These are phyloP conservation scores for Aspergillus vadensis DNA, from an alignment of 2,329 filamentous ascomycete species.

Conservation along the genomic window DNA sequence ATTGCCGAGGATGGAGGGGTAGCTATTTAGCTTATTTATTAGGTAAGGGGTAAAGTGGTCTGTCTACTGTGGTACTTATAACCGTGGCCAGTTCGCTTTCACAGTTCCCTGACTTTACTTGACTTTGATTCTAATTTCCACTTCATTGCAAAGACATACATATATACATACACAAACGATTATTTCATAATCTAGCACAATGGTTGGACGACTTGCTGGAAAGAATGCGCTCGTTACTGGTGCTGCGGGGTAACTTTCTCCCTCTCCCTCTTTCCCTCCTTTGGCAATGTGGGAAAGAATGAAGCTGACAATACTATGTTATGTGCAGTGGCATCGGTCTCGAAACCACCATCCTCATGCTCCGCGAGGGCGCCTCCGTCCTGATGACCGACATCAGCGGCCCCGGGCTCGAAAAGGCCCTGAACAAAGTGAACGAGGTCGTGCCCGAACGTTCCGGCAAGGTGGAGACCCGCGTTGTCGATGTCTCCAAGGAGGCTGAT, in stretches of 20 bases:
- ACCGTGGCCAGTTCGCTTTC: too few relatives aligned
- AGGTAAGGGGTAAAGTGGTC: too few relatives aligned
- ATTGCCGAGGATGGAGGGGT: too few relatives aligned
- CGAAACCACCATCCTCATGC: slow-evolving; percentile 87
- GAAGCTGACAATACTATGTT: background rate
- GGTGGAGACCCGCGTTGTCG: slow-evolving; percentile 45
- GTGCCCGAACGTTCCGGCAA: slow-evolving; percentile 52
- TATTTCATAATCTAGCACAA: slow-evolving; percentile 3
- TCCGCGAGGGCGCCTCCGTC: slow-evolving; percentile 81
- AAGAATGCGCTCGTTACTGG: slow-evolving; percentile 27
- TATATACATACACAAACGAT: background rate
- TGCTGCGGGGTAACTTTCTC: slow-evolving; percentile 20
- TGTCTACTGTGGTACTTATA: too few relatives aligned
- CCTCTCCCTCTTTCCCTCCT: background rate
- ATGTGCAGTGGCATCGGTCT: slow-evolving; percentile 77
- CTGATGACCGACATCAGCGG: slow-evolving; percentile 83
- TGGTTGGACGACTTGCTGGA: slow-evolving; percentile 25
- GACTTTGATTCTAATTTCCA: background rate
- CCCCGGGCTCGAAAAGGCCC: slow-evolving; percentile 73
- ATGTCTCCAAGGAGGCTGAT: slow-evolving; percentile 83
- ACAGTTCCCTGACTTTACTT: background rate
- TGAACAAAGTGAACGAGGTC: slow-evolving; percentile 72
- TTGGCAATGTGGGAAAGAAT: background rate
- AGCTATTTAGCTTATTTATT: too few relatives aligned
- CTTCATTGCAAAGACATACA: background rate